phyloP scores from a whole-genome alignment of 1,139 yeast species.

The Lodderomyces margitis region DNA sequence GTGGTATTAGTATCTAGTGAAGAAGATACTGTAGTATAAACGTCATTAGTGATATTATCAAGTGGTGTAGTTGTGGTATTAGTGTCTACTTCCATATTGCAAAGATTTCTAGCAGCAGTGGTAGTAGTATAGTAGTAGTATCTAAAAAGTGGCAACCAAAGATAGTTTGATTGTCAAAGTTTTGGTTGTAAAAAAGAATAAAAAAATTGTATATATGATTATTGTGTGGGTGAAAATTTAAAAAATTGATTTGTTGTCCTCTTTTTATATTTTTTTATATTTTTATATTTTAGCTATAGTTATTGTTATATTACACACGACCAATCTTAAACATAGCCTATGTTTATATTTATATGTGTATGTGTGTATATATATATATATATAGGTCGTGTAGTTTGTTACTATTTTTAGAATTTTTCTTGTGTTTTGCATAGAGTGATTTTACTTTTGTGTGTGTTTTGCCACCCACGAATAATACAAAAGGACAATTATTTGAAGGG shows the following conservation, averaged over 20 bases:
- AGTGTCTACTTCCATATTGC: constrained; percentile 5
- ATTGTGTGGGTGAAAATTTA: neutral
- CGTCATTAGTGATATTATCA: too few relatives aligned
- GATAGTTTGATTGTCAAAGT: too few relatives aligned
- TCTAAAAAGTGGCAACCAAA: too few relatives aligned
- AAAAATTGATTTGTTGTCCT: constrained; percentile 12
- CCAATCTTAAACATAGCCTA: too few relatives aligned
- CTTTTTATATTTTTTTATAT: constrained; percentile 3
- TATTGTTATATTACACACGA: neutral
- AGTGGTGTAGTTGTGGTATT: constrained; percentile 1
- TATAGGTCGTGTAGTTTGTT: neutral
- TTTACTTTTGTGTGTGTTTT: too few relatives aligned
- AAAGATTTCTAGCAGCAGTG: neutral
- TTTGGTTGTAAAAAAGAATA: neutral
- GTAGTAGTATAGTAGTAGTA: too few relatives aligned
- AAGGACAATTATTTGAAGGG: too few relatives aligned
- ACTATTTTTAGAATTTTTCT: too few relatives aligned
- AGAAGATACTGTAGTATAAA: neutral
- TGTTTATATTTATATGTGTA: too few relatives aligned
- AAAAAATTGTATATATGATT: neutral
- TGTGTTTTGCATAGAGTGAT: too few relatives aligned
- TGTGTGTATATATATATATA: too few relatives aligned
- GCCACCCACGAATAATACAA: too few relatives aligned
- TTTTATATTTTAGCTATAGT: neutral
- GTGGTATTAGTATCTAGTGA: constrained; percentile 3